These are phyloP conservation scores for Calonectria naviculata DNA, from an alignment of 2,329 filamentous ascomycete genomes.

Conservation along the genomic window DNA sequence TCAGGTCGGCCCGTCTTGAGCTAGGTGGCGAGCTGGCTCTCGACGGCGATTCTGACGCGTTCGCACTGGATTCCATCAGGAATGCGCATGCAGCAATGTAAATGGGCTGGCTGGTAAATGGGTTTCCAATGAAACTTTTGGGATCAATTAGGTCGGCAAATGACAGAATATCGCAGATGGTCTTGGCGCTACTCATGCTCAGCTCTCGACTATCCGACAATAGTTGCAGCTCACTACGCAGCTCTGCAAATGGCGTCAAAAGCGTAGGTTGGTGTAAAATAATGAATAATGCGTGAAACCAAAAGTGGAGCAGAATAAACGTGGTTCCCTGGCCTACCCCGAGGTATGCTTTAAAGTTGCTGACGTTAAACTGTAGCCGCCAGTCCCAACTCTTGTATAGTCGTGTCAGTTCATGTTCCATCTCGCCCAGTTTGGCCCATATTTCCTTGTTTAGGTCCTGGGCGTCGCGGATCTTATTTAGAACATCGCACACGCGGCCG, in stretches of 20 bases:
- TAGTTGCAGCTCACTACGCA: conserved; percentile 73
- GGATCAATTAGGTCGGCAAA: conserved; percentile 89
- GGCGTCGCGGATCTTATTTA: conserved; percentile 82
- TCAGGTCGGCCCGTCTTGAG: conserved; percentile 11
- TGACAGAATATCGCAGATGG: conserved; percentile 87
- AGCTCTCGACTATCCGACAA: conserved; percentile 83
- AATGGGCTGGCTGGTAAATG: conserved; percentile 90
- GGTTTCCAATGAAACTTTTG: conserved; percentile 87
- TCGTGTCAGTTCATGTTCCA: conserved; percentile 82
- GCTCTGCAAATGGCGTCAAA: conserved; percentile 77
- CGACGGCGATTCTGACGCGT: conserved; percentile 70
- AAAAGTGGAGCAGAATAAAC: conserved; percentile 88
- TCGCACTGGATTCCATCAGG: conserved; percentile 81
- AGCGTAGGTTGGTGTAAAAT: conserved; percentile 87
- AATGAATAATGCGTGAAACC: conserved; percentile 90
- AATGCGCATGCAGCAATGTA: conserved; percentile 93
- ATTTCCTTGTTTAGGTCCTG: conserved; percentile 81
- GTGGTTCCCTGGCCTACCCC: conserved; percentile 85
- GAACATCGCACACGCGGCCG: conserved; percentile 83
- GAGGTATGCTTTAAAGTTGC: conserved; percentile 88
- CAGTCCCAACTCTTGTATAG: conserved; percentile 79
- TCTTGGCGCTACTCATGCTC: conserved; percentile 91
- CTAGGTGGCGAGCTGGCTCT: conserved; percentile 65
- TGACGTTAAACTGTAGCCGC: conserved; percentile 83
- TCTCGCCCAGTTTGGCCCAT: conserved; percentile 76